A percentile compares a stretch with the other conserved stretches of the same genome.
phyloP scores from a whole-genome alignment of 2,329 filamentous ascomycete species.

The Bipolaris cookei region DNA sequence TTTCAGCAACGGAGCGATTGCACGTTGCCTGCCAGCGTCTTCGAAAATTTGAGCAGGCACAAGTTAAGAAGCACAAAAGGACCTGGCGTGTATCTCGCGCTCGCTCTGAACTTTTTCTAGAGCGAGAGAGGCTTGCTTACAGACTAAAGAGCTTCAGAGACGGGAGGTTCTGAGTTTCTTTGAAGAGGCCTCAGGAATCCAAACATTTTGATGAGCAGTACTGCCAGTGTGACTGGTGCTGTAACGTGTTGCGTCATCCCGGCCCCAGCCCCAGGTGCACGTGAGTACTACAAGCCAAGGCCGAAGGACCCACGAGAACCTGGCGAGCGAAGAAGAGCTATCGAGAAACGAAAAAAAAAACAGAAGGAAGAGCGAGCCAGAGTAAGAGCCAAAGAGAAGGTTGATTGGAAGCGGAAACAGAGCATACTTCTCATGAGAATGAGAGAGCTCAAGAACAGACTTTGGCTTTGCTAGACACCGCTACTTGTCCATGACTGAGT shows the following conservation, averaged over 20 bases:
- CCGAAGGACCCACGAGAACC: constrained; percentile 3
- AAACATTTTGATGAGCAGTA: constrained; percentile 9
- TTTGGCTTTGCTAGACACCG: constrained; percentile 3
- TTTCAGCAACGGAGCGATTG: constrained; percentile 9
- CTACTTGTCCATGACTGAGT: background rate
- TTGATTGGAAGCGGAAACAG: background rate
- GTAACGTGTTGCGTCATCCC: constrained; percentile 2
- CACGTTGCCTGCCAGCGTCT: constrained; percentile 13
- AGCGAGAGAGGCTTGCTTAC: background rate
- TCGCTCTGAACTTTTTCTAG: background rate
- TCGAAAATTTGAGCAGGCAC: constrained; percentile 13
- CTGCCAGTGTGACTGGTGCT: constrained; percentile 4
- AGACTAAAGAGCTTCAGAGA: constrained; percentile 6
- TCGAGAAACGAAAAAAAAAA: constrained; percentile 5
- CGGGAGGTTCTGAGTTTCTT: background rate
- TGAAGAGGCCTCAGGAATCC: background rate
- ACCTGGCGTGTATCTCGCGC: background rate
- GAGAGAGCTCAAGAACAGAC: background rate
- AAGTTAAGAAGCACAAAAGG: constrained; percentile 1
- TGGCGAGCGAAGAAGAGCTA: background rate
- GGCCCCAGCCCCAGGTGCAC: constrained; percentile 2
- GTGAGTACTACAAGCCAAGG: background rate
- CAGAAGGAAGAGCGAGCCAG: background rate
- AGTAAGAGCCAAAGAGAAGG: background rate
- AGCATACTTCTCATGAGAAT: background rate